Percentiles rank a stretch among this genome's conserved stretches.
Conservation (phyloP, 805 yeast species). For the Ogataea pini region DNA sequence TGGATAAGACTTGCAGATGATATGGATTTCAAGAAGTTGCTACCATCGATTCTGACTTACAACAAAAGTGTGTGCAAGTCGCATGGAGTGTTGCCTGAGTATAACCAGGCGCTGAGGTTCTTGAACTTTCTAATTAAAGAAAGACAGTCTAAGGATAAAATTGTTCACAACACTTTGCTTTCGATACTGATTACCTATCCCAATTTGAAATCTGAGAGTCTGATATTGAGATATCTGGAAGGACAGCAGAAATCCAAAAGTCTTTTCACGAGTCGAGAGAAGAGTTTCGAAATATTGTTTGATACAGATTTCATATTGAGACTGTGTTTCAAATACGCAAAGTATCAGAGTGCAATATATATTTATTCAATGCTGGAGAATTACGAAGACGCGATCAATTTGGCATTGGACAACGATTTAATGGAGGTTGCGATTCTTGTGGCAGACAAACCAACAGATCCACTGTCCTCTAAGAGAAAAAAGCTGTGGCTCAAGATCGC, state of each 20-base stretch:
- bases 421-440: constrained; percentile 57
- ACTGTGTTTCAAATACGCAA: constrained; percentile 61
- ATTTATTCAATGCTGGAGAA: constrained; percentile 68
- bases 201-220: constrained; percentile 42
- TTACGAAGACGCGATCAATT: constrained; percentile 76
- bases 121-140: constrained; percentile 55
- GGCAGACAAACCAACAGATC: constrained; percentile 49
- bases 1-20: constrained; percentile 64
- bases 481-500: constrained; percentile 73
- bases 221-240: constrained; percentile 52
- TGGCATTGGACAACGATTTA: constrained; percentile 66
- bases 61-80: constrained; percentile 45
- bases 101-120: constrained; percentile 68
- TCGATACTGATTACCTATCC: constrained; percentile 61
- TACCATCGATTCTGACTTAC: constrained; percentile 77
- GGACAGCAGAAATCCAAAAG: constrained; percentile 21
- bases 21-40: constrained; percentile 60
- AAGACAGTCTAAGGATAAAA: constrained; percentile 42
- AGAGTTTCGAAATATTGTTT: constrained; percentile 41
- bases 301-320: constrained; percentile 78
- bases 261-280: constrained; percentile 14
- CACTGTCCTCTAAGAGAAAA: constrained; percentile 51
- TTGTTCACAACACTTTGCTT: constrained; percentile 69
- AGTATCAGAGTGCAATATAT: constrained; percentile 65
- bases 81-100: constrained; percentile 39